phyloP scores from a whole-genome alignment of 2,329 filamentous ascomycete genomes.

The Alternaria brassicicola region DNA sequence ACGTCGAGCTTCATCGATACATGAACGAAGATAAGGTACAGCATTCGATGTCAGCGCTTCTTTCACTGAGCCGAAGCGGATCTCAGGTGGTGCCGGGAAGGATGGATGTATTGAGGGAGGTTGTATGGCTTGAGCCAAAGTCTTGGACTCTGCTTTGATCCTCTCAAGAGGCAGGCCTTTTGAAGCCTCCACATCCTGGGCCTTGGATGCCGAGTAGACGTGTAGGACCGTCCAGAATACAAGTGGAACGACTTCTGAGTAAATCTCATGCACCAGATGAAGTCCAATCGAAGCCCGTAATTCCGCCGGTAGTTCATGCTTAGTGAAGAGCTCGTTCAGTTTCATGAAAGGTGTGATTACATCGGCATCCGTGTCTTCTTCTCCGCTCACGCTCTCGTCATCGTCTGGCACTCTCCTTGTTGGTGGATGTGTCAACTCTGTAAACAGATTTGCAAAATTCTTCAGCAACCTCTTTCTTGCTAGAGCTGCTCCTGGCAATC shows the following conservation, averaged over 20 bases:
- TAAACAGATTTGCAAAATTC: conserved; percentile 36
- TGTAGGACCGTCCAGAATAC: conserved; percentile 45
- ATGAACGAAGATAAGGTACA: conserved; percentile 38
- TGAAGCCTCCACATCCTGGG: conserved; percentile 7
- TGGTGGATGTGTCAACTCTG: conserved; percentile 37
- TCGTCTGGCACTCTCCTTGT: conserved; percentile 37
- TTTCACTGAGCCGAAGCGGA: conserved; percentile 28
- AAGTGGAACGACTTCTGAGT: conserved; percentile 39
- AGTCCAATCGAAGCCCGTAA: conserved; percentile 41
- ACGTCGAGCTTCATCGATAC: conserved; percentile 41
- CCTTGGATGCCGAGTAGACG: conserved; percentile 28
- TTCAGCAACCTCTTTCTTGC: conserved; percentile 42
- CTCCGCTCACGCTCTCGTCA: conserved; percentile 43
- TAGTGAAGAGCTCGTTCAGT: conserved; percentile 40
- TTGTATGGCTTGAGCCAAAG: conserved; percentile 41
- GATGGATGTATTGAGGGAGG: conserved; percentile 46
- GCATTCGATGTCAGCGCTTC: conserved; percentile 15
- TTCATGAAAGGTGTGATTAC: conserved; percentile 38
- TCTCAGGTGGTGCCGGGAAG: conserved; percentile 44
- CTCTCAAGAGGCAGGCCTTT: conserved; percentile 25
- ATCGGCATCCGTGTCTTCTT: conserved; percentile 45
- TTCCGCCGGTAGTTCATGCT: conserved; percentile 34
- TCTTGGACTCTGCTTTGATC: conserved; percentile 38
- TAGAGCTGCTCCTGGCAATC: conserved; percentile 43
- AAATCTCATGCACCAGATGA: conserved; percentile 36